Conservation (phyloP, 306 rosid species). For the Casuarina glauca region DNA sequence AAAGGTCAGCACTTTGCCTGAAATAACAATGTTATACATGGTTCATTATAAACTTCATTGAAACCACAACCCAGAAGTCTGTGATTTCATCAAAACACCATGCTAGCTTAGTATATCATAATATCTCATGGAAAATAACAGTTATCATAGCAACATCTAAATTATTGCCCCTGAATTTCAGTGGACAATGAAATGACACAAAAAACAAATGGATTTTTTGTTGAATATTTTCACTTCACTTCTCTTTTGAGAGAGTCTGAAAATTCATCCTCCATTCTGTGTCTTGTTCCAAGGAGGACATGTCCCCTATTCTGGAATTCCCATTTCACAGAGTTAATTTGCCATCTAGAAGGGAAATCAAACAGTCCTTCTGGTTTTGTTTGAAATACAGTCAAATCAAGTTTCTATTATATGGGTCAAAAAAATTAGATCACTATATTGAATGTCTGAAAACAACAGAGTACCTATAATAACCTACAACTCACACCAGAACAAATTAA, state of each 20-base stretch:
- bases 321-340: neutral
- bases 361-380: neutral
- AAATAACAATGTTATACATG: too few relatives aligned
- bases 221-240: neutral
- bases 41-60: neutral
- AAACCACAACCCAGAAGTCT: too few relatives aligned
- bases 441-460: neutral
- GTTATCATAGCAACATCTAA: constrained; percentile 7
- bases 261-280: neutral
- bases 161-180: neutral
- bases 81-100: too few relatives aligned
- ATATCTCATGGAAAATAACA: neutral
- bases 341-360: neutral
- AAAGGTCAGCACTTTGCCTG: neutral
- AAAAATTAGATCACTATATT: neutral
- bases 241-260: neutral
- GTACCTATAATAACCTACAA: neutral
- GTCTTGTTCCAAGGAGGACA: neutral
- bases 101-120: neutral
- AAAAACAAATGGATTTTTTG: neutral
- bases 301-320: neutral
- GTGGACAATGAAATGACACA: too few relatives aligned
- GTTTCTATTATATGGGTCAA: neutral
- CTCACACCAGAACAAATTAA: neutral
- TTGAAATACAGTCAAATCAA: neutral